Conservation (phyloP, 2,329 filamentous ascomycete genomes). For the Coniochaeta hoffmannii region DNA sequence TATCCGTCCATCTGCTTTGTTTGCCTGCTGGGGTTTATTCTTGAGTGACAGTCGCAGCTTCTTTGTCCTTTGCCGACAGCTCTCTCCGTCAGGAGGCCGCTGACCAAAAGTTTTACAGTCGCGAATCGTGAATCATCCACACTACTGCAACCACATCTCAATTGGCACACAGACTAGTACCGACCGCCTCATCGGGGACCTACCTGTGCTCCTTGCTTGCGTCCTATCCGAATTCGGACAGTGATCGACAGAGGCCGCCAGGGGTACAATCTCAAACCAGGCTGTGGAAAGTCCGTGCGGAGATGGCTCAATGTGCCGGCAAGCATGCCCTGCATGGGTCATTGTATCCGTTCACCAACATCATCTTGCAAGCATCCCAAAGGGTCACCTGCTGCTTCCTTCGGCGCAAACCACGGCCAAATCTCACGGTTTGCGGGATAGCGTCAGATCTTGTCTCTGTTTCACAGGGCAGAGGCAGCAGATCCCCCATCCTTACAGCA, state of each 20-base stretch:
- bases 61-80: too few relatives aligned
- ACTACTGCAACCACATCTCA: neutral
- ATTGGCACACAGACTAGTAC: neutral
- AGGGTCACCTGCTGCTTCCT: neutral
- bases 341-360: too few relatives aligned
- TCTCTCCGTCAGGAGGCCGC: too few relatives aligned
- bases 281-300: neutral
- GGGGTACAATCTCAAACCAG: neutral
- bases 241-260: neutral
- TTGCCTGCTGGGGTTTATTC: too few relatives aligned
- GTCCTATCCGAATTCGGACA: neutral
- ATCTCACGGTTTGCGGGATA: neutral
- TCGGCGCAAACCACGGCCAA: neutral
- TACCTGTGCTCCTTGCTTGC: neutral
- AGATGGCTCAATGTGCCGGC: neutral
- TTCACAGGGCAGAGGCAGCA: slow-evolving; percentile 3
- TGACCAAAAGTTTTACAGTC: too few relatives aligned
- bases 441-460: neutral
- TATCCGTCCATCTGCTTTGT: too few relatives aligned
- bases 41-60: too few relatives aligned
- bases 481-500: slow-evolving; percentile 1
- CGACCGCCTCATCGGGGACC: slow-evolving; percentile 1
- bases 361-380: neutral
- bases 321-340: neutral
- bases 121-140: neutral